Base-by-base conservation (phyloP, 2,329 filamentous ascomycete genomes). In the Seiridium cupressi region DNA sequence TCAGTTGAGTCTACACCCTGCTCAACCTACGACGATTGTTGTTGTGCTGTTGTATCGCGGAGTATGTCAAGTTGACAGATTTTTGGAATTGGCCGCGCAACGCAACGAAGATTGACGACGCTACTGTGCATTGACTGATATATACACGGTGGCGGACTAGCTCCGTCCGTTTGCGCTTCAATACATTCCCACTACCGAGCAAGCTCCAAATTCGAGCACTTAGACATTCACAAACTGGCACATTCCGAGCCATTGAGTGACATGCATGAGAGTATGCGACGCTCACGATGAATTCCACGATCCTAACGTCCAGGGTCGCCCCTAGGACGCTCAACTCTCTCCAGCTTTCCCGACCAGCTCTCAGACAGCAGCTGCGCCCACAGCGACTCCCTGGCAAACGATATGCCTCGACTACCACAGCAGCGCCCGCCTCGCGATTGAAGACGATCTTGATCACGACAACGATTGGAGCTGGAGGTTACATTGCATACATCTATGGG, bases 401-500 rank as follows among this genome's bases (percentile, higher is more conserved):
- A 34, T 65, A 71, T 64, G 71, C 70, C 51, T 76, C 76, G 9
- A 63, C 64, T 18, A 48, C 64, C 13, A 67, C 74, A 18, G 49
- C 46, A 60, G 63, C 60, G n/a, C 63, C 66, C 35, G 61, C 69
- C 42, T 72, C 74, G 46, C 67, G 71, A 35, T 60, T 73, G 53
- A 80, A 77, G 63, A 69, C 73, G 7, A 62, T 77, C 32, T 62
- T 80, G 31, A 79, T 78, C 62, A 71, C 77, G 53, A 72, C 76
- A 36, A 73, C 76, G 7, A 60, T 82, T 6, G 77, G 76, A 6
- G 73, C 77, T 3, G 70, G 77, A 2, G 67, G 79, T 34, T 79
- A 75, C 57, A 76, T 81, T 51, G 76, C 80, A 48, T 92, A 89
- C 72, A 74, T 90, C 63, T 92, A 92, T 70, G 76, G 80, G n/a